Evolutionary conservation across 768 basidiomycete genomes (phyloP), one percentile per base, ranked within the genome.

Genomic region (Hygrophorus pudorinus): DNA sequence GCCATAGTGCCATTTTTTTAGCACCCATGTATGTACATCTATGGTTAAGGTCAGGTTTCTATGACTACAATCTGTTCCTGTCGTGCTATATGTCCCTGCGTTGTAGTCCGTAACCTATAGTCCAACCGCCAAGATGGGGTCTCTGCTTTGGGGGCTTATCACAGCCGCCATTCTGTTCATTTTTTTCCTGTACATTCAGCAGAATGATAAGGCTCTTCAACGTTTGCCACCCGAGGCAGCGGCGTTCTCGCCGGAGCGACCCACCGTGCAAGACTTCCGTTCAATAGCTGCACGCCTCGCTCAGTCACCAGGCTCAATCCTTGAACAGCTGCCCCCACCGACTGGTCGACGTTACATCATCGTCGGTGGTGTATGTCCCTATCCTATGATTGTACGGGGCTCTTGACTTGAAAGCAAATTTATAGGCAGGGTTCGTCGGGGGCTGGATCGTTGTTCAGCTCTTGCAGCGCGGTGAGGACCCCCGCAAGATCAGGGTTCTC

Each of bases 261-360:
- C 67, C 48, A 71, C 72, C 0, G 59, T 65, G 4, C 57, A 70
- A 37, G 63, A 65, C 14, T 68, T 76, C 14, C 63, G 52, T 5
- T 44, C 44, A 16, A 60, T 66, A 2, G 70, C 72, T 1, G 59
- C 61, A 9, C 44, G 55, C 16, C 56, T 77, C n/a, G 56, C 51
- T 3, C 53, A 58, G 37, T 44, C 51, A 13, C 65, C 61, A 0
- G 52, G 68, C 42, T 53, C 61, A 27, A 60, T 68, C 31, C 50
- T 64, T 5, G 65, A 70, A 35, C 66, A 77, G 45, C 58, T 85
- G 20, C 80, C 81, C 4, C 76, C 76, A 2, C 78, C 67, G 58
- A 88, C 85, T 0, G 83, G 82, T 14, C 70, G 85, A 44, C 68
- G 78, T 39, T 87, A 88, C 56, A 84, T 87, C 46, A 69, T 88